These are phyloP conservation scores for Tolypocladium tropicale DNA, from an alignment of 2,329 filamentous ascomycete genomes.

Conservation along the genomic window DNA sequence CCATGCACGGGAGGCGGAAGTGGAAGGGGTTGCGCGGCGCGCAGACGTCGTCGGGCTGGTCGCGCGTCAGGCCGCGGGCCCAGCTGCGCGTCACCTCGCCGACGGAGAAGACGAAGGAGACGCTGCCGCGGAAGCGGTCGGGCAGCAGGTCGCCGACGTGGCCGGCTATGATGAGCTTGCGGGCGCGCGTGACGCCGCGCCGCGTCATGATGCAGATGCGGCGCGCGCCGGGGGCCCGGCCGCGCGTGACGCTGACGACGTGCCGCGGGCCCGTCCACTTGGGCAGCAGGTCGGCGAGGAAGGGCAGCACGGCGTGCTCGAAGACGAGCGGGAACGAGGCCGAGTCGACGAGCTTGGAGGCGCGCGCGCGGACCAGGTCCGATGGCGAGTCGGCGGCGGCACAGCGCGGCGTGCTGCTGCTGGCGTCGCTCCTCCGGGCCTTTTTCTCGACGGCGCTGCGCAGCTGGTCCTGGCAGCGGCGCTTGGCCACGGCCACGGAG, in stretches of 20 bases:
- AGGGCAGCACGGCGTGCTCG: slow-evolving; percentile 33
- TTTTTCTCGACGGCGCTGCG: slow-evolving; percentile 23
- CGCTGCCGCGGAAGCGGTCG: slow-evolving; percentile 14
- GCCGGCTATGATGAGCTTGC: slow-evolving; percentile 26
- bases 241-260: slow-evolving; percentile 26
- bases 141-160: slow-evolving; percentile 32
- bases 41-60: slow-evolving; percentile 30
- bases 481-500: slow-evolving; percentile 21
- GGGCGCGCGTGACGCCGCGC: slow-evolving; percentile 20
- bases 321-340: slow-evolving; percentile 29
- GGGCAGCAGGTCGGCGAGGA: slow-evolving; percentile 29
- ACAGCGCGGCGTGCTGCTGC: not conserved
- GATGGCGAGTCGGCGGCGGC: slow-evolving; percentile 11
- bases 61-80: slow-evolving; percentile 26
- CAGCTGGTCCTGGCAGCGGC: slow-evolving; percentile 24
- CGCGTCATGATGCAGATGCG: slow-evolving; percentile 31
- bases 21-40: slow-evolving; percentile 30
- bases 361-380: slow-evolving; percentile 14
- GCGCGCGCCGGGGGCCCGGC: slow-evolving; percentile 21
- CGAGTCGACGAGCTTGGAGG: slow-evolving; percentile 19
- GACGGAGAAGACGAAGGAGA: slow-evolving; percentile 27
- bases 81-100: slow-evolving; percentile 26
- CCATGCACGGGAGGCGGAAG: slow-evolving; percentile 32
- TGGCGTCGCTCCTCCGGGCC: slow-evolving; percentile 17
- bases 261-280: slow-evolving; percentile 30